Evolutionary conservation across 2,329 filamentous ascomycete genomes (phyloP).

Genomic region (Botryotinia globosa): DNA sequence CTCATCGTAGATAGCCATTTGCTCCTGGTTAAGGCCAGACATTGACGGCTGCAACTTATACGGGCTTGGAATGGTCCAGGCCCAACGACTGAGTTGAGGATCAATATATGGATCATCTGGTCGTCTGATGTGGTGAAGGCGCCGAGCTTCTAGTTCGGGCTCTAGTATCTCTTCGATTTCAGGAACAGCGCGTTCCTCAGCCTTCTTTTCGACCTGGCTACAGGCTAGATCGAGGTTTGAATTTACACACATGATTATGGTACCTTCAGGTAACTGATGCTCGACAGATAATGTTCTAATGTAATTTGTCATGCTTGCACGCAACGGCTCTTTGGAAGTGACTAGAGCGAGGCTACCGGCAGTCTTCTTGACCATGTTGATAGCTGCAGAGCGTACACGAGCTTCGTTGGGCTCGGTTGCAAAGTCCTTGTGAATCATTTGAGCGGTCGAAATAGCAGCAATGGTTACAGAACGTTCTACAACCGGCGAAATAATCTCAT

Average conservation of each 20-base stretch:
- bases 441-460: conserved; percentile 91
- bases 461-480: conserved; percentile 98
- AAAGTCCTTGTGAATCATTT: conserved; percentile 96
- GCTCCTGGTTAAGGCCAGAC: conserved; percentile 80
- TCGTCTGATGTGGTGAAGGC: conserved; percentile 69
- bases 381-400: conserved; percentile 78
- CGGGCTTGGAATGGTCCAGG: conserved; percentile 88
- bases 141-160: conserved; percentile 71
- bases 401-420: conserved; percentile 88
- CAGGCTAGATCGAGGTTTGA: conserved; percentile 94
- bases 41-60: conserved; percentile 75
- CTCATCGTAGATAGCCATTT: conserved; percentile 94
- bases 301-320: conserved; percentile 97
- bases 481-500: conserved; percentile 95
- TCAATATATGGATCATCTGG: conserved; percentile 85
- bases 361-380: conserved; percentile 92
- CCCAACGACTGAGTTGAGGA: conserved; percentile 80
- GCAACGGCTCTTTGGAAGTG: conserved; percentile 95
- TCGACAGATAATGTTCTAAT: conserved; percentile 69
- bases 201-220: conserved; percentile 90
- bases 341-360: conserved; percentile 92
- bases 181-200: conserved; percentile 85
- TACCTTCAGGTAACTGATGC: conserved; percentile 83
- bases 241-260: conserved; percentile 98
- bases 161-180: conserved; percentile 96